Conservation (phyloP, 306 rosid genomes). For the Carpinus fangiana region DNA sequence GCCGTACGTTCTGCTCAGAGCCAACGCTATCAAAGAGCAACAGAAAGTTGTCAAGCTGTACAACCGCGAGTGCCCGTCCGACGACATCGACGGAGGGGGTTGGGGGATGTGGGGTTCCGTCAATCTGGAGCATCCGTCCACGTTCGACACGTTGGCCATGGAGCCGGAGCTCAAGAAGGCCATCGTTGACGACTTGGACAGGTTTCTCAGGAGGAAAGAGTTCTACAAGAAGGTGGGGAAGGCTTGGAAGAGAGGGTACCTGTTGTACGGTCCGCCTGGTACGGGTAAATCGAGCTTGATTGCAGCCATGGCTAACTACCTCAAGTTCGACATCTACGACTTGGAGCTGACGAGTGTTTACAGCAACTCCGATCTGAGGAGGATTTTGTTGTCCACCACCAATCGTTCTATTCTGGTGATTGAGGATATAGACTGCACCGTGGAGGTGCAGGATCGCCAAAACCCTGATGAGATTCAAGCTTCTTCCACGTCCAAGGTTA, state of each 20-base stretch:
- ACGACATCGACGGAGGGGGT: background rate
- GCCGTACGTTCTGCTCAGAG: background rate
- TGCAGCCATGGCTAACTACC: constrained; percentile 17
- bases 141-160: background rate
- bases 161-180: background rate
- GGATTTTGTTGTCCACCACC: background rate
- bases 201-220: background rate
- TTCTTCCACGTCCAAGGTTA: no score
- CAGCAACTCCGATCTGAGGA: background rate
- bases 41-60: background rate
- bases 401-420: background rate
- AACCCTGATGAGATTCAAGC: no score
- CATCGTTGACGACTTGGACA: background rate
- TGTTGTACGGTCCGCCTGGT: background rate
- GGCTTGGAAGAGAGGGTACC: background rate
- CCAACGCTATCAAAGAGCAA: background rate
- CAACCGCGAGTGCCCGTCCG: background rate
- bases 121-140: background rate
- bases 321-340: constrained; percentile 11
- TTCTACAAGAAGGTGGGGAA: background rate
- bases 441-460: background rate
- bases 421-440: constrained; percentile 8
- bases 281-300: constrained; percentile 14
- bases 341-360: background rate
- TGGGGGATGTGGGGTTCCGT: background rate